Conservation (phyloP, 305 asterid genomes). For the Solanum chacoense region DNA sequence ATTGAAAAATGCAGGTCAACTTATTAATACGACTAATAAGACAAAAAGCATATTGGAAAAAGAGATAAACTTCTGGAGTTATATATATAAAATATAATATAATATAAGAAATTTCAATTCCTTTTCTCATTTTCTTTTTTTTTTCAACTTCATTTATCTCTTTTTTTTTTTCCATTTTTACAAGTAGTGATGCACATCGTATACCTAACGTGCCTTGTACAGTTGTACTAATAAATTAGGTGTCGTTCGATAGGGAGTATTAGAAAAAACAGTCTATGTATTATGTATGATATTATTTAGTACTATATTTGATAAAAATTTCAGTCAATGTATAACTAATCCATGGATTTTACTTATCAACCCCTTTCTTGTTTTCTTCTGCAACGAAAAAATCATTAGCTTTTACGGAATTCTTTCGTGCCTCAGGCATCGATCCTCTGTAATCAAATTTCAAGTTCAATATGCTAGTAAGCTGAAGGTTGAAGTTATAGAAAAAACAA, state of each 20-base stretch:
- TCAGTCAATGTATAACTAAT: too few relatives aligned
- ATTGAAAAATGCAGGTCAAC: neutral
- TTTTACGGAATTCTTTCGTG: too few relatives aligned
- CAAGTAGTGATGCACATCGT: neutral
- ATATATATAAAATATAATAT: neutral
- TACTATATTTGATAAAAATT: accelerated
- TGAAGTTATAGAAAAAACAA: too few relatives aligned
- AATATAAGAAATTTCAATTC: neutral
- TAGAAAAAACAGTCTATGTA: too few relatives aligned
- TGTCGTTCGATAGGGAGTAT: accelerated
- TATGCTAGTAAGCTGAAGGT: too few relatives aligned
- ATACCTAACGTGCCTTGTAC: neutral
- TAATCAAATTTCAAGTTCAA: too few relatives aligned
- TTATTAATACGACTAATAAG: neutral
- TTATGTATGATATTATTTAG: too few relatives aligned
- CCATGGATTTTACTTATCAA: too few relatives aligned
- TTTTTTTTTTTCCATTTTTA: neutral
- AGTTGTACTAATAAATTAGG: neutral
- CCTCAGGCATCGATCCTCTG: too few relatives aligned
- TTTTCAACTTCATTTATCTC: neutral
- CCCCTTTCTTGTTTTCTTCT: too few relatives aligned
- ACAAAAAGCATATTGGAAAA: neutral
- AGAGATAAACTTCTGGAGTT: neutral
- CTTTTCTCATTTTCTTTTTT: neutral
- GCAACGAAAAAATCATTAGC: too few relatives aligned